Conservation (phyloP, 106 monocot genomes). For the Dendrobium huoshanense region DNA sequence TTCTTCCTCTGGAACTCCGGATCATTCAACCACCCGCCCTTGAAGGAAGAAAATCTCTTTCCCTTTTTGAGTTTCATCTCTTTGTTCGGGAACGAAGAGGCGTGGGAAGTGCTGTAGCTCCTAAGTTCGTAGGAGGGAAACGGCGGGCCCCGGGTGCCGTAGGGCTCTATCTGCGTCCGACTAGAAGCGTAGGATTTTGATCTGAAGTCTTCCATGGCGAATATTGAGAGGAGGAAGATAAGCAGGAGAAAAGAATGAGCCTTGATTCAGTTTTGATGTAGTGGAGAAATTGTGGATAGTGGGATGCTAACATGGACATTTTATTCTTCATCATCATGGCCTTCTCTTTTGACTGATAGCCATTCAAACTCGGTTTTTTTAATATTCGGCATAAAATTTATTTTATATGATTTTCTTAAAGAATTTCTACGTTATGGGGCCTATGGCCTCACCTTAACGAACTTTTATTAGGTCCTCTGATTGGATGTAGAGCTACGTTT, state of each 20-base stretch:
- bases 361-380: no score
- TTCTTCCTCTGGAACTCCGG: constrained; percentile 76
- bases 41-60: constrained; percentile 11
- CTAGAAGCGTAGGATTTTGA: constrained; percentile 31
- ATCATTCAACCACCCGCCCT: constrained; percentile 37
- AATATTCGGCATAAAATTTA: no score
- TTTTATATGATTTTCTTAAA: no score
- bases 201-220: constrained; percentile 38
- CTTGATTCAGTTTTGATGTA: not conserved
- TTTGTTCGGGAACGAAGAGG: constrained; percentile 5
- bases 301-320: not conserved
- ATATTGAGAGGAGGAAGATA: not conserved
- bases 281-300: not conserved
- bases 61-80: constrained; percentile 27
- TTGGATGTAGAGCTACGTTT: no score
- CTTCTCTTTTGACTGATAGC: not conserved
- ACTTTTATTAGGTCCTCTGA: no score
- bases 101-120: constrained; percentile 40
- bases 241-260: not conserved
- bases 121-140: constrained; percentile 17
- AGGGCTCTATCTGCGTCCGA: constrained; percentile 41
- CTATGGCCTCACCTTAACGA: no score
- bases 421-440: no score
- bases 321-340: not conserved
- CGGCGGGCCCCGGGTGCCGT: constrained; percentile 11